Evolutionary conservation across 768 basidiomycete genomes (phyloP).

Genomic region (Amanita jacksonii): DNA sequence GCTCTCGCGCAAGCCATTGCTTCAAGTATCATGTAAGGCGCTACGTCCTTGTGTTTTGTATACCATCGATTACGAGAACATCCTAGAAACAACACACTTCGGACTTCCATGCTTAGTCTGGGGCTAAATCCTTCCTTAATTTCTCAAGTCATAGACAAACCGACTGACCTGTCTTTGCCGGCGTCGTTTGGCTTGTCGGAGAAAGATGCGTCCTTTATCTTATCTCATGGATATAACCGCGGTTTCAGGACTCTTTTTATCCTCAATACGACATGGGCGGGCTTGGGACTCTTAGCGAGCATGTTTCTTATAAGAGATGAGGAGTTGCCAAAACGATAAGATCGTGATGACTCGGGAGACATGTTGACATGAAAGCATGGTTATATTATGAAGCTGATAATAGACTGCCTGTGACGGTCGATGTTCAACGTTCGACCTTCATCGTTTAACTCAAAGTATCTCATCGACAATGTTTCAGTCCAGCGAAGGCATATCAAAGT

Average conservation of each 20-base stretch:
- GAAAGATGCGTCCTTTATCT: conserved; percentile 28
- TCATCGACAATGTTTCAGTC: too few species aligned
- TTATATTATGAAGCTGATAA: too few species aligned
- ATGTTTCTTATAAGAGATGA: conserved; percentile 54
- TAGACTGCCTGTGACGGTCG: too few species aligned
- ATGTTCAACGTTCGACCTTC: too few species aligned
- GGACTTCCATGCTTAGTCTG: not conserved
- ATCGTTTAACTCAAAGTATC: too few species aligned
- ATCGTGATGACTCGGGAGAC: too few species aligned
- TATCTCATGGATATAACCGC: conserved; percentile 39
- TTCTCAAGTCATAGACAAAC: conserved; percentile 38
- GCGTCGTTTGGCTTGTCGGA: conserved; percentile 25
- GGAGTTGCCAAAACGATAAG: conserved; percentile 46
- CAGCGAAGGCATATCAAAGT: too few species aligned
- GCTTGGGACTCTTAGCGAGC: conserved; percentile 43
- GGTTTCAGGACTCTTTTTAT: conserved; percentile 56
- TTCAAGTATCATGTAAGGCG: conserved; percentile 40
- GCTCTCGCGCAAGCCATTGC: conserved; percentile 57
- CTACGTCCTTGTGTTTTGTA: not conserved
- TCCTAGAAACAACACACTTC: conserved; percentile 1
- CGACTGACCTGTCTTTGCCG: conserved; percentile 26
- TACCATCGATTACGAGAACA: conserved; percentile 19
- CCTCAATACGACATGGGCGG: conserved; percentile 47
- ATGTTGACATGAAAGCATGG: too few species aligned
- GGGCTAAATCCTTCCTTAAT: conserved; percentile 19